Percentiles rank a stretch among this genome's conserved stretches.
phyloP scores from a whole-genome alignment of 83 land plant genomes.

The Picea engelmannii region DNA sequence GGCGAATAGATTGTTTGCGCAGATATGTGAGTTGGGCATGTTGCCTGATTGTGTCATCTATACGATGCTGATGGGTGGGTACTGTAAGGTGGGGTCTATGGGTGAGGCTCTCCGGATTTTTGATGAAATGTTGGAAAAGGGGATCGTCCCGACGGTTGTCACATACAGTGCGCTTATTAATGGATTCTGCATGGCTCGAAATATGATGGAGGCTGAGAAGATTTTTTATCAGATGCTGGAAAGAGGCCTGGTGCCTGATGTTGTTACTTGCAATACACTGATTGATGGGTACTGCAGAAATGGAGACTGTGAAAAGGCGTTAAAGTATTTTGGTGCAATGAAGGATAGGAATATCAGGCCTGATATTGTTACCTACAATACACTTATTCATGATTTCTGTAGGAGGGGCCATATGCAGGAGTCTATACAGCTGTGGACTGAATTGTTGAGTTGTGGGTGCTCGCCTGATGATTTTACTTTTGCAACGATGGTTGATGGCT shows the following conservation, averaged over 20 bases:
- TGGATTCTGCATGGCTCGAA: background rate
- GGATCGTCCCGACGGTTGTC: background rate
- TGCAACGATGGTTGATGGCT: background rate
- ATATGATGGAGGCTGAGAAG: background rate
- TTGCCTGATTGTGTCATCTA: background rate
- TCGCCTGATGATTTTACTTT: background rate
- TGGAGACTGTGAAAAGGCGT: conserved; percentile 18
- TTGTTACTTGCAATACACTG: conserved; percentile 34
- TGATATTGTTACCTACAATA: background rate
- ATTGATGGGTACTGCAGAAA: conserved; percentile 35
- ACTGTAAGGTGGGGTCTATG: conserved; percentile 2
- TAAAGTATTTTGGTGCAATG: background rate
- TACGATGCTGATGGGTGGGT: background rate
- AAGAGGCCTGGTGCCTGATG: conserved; percentile 5
- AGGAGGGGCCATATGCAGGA: conserved; percentile 2
- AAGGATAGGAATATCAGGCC: background rate
- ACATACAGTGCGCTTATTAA: conserved; percentile 12
- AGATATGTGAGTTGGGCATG: background rate
- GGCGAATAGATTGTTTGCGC: background rate
- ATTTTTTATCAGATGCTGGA: background rate
- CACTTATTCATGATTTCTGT: conserved; percentile 10
- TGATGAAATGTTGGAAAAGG: conserved; percentile 3
- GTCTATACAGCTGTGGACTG: conserved; percentile 1
- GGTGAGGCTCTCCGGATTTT: conserved; percentile 12
- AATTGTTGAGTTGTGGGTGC: conserved; percentile 2